Evolutionary conservation across 2,329 filamentous ascomycete genomes (phyloP).

Genomic region (Botryosphaeria dothidea): DNA sequence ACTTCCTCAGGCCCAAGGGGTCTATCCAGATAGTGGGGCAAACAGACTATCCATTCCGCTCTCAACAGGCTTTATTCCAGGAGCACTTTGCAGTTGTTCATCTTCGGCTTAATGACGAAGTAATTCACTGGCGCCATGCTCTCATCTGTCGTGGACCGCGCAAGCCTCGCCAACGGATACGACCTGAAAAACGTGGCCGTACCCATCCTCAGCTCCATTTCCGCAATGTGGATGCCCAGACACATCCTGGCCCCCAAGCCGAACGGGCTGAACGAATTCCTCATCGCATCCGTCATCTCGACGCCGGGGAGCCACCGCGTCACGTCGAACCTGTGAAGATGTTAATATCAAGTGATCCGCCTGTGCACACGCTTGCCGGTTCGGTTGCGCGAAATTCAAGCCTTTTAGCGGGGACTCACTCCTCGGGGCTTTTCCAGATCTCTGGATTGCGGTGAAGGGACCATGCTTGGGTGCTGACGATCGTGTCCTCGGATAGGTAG

Average conservation of each 20-base stretch:
- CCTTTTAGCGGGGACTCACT: neutral
- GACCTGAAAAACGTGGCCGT: slow-evolving; percentile 55
- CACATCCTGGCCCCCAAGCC: slow-evolving; percentile 69
- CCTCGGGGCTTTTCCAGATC: neutral
- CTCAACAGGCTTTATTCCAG: neutral
- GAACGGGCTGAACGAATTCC: slow-evolving; percentile 66
- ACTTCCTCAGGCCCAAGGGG: too few species aligned
- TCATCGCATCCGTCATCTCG: slow-evolving; percentile 32
- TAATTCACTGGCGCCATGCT: slow-evolving; percentile 47
- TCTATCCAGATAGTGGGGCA: too few species aligned
- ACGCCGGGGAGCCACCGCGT: slow-evolving; percentile 29
- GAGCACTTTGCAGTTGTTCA: slow-evolving; percentile 35
- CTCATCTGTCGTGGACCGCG: slow-evolving; percentile 31
- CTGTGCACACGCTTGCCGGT: too few species aligned
- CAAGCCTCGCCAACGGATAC: slow-evolving; percentile 36
- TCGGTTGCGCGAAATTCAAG: neutral
- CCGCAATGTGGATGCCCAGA: slow-evolving; percentile 67
- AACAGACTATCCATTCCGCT: too few species aligned
- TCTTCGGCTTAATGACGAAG: slow-evolving; percentile 46
- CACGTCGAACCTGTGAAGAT: slow-evolving; percentile 33
- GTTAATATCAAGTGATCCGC: neutral
- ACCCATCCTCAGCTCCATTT: slow-evolving; percentile 56
- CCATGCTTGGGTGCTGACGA: slow-evolving; percentile 41
- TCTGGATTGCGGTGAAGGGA: slow-evolving; percentile 36
- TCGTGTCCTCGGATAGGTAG: slow-evolving; percentile 36